These are phyloP conservation scores for Talaromyces sp. DNA, from an alignment of 2,329 filamentous ascomycete genomes.

Conservation along the genomic window DNA sequence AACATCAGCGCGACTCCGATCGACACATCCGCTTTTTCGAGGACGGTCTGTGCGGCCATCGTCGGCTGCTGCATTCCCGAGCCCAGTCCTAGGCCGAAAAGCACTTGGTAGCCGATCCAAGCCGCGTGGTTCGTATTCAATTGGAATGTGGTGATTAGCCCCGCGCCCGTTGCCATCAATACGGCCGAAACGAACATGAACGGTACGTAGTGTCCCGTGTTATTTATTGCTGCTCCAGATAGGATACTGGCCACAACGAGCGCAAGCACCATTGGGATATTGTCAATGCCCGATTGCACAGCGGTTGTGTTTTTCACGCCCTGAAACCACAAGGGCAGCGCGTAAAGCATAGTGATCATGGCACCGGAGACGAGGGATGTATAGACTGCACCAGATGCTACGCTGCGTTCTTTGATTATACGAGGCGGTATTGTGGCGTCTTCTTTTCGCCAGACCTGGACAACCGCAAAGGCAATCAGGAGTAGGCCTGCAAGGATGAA, in stretches of 20 bases:
- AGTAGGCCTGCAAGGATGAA: slow-evolving; percentile 30
- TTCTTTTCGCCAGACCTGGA: slow-evolving; percentile 52
- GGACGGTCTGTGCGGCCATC: slow-evolving; percentile 20
- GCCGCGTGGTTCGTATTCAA: slow-evolving; percentile 16
- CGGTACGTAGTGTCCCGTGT: slow-evolving; percentile 45
- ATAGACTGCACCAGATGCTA: slow-evolving; percentile 36
- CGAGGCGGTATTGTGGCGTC: slow-evolving; percentile 55
- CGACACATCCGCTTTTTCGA: slow-evolving; percentile 16
- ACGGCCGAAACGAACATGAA: slow-evolving; percentile 36
- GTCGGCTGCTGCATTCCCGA: slow-evolving; percentile 22
- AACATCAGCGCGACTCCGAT: slow-evolving; percentile 24
- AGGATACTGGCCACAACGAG: slow-evolving; percentile 39
- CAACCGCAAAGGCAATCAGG: slow-evolving; percentile 21
- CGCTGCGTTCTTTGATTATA: slow-evolving; percentile 52
- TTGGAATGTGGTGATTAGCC: slow-evolving; percentile 21
- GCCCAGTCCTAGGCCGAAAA: slow-evolving; percentile 23
- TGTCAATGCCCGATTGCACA: slow-evolving; percentile 50
- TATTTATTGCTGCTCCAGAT: slow-evolving; percentile 35
- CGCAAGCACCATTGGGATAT: slow-evolving; percentile 43
- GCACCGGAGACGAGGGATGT: slow-evolving; percentile 40
- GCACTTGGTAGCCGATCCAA: slow-evolving; percentile 25
- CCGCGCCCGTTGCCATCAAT: slow-evolving; percentile 20
- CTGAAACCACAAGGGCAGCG: slow-evolving; percentile 53
- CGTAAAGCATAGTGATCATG: slow-evolving; percentile 46
- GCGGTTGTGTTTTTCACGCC: slow-evolving; percentile 47